These are phyloP conservation scores for Colletotrichum orchidophilum DNA, from an alignment of 2,329 filamentous ascomycete genomes.

Conservation along the genomic window DNA sequence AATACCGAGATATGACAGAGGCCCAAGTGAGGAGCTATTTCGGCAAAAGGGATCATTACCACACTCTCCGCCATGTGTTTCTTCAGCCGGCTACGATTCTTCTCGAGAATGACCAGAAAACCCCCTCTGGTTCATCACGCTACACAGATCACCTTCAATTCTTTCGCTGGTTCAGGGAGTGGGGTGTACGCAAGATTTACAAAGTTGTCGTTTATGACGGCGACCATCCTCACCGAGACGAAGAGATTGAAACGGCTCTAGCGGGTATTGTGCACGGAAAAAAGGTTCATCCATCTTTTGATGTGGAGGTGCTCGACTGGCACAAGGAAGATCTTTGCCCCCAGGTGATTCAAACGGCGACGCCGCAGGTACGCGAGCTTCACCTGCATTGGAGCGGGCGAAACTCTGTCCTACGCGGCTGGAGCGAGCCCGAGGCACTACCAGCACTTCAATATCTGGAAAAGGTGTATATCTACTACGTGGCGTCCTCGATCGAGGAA, in stretches of 20 bases:
- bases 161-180: conserved; percentile 40
- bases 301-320: conserved; percentile 44
- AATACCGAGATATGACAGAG: background rate
- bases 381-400: conserved; percentile 45
- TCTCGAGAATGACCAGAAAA: background rate
- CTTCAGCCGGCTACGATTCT: background rate
- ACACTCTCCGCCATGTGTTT: background rate
- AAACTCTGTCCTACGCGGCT: conserved; percentile 43
- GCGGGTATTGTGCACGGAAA: background rate
- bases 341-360: conserved; percentile 31
- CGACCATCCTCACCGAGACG: conserved; percentile 39
- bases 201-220: conserved; percentile 42
- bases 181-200: conserved; percentile 40
- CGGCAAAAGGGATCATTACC: background rate
- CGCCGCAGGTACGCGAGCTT: conserved; percentile 34
- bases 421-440: conserved; percentile 41
- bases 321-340: conserved; percentile 39
- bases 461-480: conserved; percentile 35
- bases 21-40: background rate
- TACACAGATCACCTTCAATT: conserved; percentile 37
- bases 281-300: conserved; percentile 23
- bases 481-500: background rate
- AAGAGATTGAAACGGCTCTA: conserved; percentile 40
- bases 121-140: background rate
- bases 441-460: conserved; percentile 37